Base-by-base conservation (phyloP, 306 rosid species). In the Lagenaria siceraria region DNA sequence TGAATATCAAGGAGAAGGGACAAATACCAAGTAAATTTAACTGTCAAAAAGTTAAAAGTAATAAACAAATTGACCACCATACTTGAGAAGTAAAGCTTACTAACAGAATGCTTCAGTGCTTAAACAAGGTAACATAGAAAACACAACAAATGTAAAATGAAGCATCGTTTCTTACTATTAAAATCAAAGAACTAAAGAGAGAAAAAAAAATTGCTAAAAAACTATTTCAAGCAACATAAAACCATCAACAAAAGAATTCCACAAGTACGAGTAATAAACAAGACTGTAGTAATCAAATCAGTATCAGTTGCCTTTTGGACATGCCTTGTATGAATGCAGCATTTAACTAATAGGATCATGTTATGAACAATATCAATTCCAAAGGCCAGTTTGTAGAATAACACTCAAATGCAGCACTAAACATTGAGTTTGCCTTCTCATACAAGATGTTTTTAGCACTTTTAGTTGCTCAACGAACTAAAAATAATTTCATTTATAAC, bases 21-120 rank as follows among this genome's bases (percentile, higher is more conserved):
- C 36, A 84, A 83, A 19, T 35, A 42, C 78, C 79, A 69, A 22
- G 68, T 65, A 68, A 82, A 75, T 33, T 74, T 82, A 78, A 38
- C 63, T 10, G 55, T 69, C 49, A 38, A 81, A 73, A 62, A n/a
- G 36, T 33, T 33, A 33, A 33, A 33, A 3, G 51, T 46, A 46
- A 46, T 46, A 46, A 46, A 46, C 12, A 46, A 71, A 68, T 51
- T 29, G 52, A 54, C 75, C 24, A 24, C 21, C 35, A 59, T 42
- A 43, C 48, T 43, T 46, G 18, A 71, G 14, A 46, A 71, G 22
- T 19, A 19, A 65, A 65, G 76, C 59, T 27, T 71, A 48, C 15
- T 42, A 43, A 43, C 55, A 8, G 4, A 48, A 25, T 48, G 60
- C 60, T 24, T 33, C 60, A 71, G 21, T 71, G 59, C 42, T 10